Conservation (phyloP, 768 basidiomycete species). For the Kwoniella pini region DNA sequence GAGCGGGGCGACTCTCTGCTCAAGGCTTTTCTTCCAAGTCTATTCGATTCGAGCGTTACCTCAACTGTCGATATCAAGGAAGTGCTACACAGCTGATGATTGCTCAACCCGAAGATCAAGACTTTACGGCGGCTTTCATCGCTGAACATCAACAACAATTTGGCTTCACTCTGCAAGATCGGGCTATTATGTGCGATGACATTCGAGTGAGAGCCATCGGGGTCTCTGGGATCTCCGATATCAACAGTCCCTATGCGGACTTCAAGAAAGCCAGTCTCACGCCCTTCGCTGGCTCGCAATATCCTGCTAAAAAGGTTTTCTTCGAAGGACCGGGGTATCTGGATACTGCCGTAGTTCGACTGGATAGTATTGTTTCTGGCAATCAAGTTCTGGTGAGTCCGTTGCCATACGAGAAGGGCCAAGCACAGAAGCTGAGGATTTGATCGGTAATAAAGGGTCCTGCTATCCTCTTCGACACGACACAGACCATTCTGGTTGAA, state of each 20-base stretch:
- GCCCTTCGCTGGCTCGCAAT: too few relatives aligned
- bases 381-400: too few relatives aligned
- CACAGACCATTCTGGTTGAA: conserved; percentile 88
- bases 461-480: conserved; percentile 90
- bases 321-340: too few relatives aligned
- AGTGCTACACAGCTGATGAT: conserved; percentile 89
- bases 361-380: too few relatives aligned
- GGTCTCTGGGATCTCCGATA: not conserved
- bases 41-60: conserved; percentile 23
- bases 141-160: conserved; percentile 38
- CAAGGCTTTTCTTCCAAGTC: conserved; percentile 25
- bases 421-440: too few relatives aligned
- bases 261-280: not conserved
- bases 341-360: too few relatives aligned
- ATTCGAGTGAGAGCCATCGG: conserved; percentile 24
- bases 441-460: conserved; percentile 61
- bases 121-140: conserved; percentile 73
- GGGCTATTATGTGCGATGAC: conserved; percentile 53
- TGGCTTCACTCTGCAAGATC: conserved; percentile 56
- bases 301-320: too few relatives aligned
- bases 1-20: conserved; percentile 9
- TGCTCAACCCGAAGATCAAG: conserved; percentile 59
- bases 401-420: too few relatives aligned
- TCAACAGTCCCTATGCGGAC: not conserved
- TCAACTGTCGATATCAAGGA: conserved; percentile 39